A percentile compares a stretch with the other conserved stretches of the same genome.
phyloP scores from a whole-genome alignment of 2,329 filamentous ascomycete genomes.

The Chaetomiaceae sp. region DNA sequence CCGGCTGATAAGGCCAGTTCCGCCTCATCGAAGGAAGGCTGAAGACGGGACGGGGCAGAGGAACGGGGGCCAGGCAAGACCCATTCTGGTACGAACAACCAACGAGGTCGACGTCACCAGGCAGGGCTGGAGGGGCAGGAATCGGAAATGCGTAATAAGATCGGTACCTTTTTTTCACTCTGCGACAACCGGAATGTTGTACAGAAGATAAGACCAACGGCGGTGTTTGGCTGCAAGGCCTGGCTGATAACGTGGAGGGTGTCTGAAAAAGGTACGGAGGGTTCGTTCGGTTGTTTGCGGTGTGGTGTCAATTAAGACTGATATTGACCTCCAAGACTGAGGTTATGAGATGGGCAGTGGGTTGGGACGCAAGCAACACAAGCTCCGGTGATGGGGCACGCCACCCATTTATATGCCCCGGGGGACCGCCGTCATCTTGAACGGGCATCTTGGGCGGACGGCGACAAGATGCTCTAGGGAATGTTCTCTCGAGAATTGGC shows the following conservation, averaged over 20 bases:
- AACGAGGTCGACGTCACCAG: conserved; percentile 11
- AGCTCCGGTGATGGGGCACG: conserved; percentile 1
- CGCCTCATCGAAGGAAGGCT: neutral
- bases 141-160: neutral
- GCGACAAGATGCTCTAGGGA: conserved; percentile 13
- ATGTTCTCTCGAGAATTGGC: conserved; percentile 7
- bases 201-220: conserved; percentile 22
- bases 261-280: conserved; percentile 18
- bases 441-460: conserved; percentile 1
- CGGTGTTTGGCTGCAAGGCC: conserved; percentile 20
- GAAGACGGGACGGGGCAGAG: neutral
- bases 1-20: conserved; percentile 9
- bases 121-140: conserved; percentile 7
- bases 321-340: neutral
- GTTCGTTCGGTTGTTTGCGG: neutral
- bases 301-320: conserved; percentile 4
- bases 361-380: conserved; percentile 4
- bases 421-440: neutral
- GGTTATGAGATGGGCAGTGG: neutral
- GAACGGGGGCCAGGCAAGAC: neutral
- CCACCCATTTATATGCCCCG: conserved; percentile 15
- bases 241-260: conserved; percentile 19
- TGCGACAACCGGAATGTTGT: conserved; percentile 13
- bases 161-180: conserved; percentile 17
- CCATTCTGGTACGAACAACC: neutral